Conservation (phyloP, 495 filamentous ascomycete genomes). For the Rhizodiscina lignyota region DNA sequence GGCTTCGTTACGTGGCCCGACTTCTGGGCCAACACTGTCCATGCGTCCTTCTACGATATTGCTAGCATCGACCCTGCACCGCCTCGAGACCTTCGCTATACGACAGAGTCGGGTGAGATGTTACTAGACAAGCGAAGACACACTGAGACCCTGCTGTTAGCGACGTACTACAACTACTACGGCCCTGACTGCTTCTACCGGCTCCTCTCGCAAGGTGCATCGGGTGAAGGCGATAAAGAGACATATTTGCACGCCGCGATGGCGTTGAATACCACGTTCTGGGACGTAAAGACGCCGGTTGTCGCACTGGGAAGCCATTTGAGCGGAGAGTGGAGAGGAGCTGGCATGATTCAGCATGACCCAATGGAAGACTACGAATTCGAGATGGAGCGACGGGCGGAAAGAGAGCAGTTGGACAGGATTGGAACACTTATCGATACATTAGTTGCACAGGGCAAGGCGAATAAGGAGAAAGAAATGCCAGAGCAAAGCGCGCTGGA, state of each 20-base stretch:
- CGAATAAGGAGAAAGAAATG: too few species aligned
- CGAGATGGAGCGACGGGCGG: too few species aligned
- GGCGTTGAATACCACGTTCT: conserved; percentile 31
- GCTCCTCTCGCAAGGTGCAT: conserved; percentile 36
- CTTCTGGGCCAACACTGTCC: conserved; percentile 38
- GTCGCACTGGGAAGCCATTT: not conserved
- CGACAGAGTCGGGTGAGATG: conserved; percentile 39
- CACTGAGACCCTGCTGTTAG: conserved; percentile 31
- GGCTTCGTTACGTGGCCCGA: conserved; percentile 47
- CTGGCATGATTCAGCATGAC: not conserved
- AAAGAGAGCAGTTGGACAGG: too few species aligned
- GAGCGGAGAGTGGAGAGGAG: not conserved
- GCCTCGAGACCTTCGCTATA: not conserved
- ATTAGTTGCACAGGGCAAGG: too few species aligned
- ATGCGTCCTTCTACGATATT: conserved; percentile 36
- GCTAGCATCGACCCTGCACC: conserved; percentile 31
- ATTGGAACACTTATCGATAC: too few species aligned
- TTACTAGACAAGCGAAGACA: conserved; percentile 41
- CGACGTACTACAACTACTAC: conserved; percentile 48
- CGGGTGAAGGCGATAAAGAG: conserved; percentile 49
- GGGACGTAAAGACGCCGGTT: conserved; percentile 21
- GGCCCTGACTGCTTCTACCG: conserved; percentile 41
- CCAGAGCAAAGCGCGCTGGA: too few species aligned
- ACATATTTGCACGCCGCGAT: conserved; percentile 41
- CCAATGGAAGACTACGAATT: not conserved